A percentile compares a stretch with the other conserved stretches of the same genome.
Evolutionary conservation across 73 alveolate genomes (phyloP).

Genomic region (Uronychia setigera): DNA sequence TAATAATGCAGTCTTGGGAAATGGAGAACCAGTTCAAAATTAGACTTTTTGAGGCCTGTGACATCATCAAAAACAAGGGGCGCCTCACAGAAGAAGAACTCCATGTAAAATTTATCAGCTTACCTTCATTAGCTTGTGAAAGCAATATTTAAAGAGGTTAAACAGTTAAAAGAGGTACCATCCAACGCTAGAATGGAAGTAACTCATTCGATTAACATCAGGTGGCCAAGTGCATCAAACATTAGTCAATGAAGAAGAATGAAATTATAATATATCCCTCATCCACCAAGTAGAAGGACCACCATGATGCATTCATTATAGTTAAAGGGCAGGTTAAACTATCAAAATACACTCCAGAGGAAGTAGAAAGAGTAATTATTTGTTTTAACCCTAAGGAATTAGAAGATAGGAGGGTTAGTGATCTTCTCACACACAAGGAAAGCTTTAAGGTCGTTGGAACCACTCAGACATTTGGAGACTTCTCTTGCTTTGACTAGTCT

Average conservation of each 20-base stretch:
- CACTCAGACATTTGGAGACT: conserved; percentile 27
- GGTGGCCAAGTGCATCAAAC: neutral
- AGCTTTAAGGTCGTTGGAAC: conserved; percentile 22
- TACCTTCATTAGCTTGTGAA: neutral
- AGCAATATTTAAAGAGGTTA: neutral
- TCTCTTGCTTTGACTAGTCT: conserved; percentile 23
- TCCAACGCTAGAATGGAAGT: neutral
- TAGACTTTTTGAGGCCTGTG: neutral
- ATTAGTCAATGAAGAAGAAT: neutral
- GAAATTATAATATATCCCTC: neutral
- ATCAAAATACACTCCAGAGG: conserved; percentile 31
- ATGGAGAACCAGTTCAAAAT: neutral
- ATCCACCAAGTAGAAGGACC: neutral
- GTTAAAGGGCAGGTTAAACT: conserved; percentile 33
- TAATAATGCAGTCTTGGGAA: conserved; percentile 1
- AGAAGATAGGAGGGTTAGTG: conserved; percentile 25
- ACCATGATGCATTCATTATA: conserved; percentile 1
- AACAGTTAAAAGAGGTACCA: neutral
- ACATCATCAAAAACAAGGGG: neutral
- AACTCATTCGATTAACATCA: too few relatives aligned
- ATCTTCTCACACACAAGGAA: conserved; percentile 14
- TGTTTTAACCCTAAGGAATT: conserved; percentile 27
- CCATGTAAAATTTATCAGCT: neutral
- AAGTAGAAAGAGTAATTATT: conserved; percentile 21
- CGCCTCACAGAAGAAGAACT: neutral